phyloP scores from a whole-genome alignment of 495 filamentous ascomycete genomes.

The Penicillium coprophilum region DNA sequence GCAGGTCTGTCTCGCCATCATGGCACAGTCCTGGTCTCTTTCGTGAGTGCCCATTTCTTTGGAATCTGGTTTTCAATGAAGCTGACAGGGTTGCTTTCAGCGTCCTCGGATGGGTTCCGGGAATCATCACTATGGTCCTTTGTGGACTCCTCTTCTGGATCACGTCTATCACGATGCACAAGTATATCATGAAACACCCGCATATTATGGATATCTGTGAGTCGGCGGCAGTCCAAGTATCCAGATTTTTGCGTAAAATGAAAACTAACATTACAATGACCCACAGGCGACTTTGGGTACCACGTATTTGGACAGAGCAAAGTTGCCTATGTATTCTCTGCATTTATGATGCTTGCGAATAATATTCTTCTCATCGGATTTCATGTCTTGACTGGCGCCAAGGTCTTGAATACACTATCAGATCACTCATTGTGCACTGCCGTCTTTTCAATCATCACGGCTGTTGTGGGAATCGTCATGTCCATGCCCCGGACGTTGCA shows the following conservation, averaged over 20 bases:
- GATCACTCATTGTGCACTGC: conserved; percentile 40
- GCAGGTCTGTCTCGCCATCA: conserved; percentile 51
- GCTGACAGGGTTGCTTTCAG: conserved; percentile 15
- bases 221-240: conserved; percentile 1
- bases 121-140: conserved; percentile 43
- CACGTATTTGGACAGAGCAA: conserved; percentile 40
- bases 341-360: conserved; percentile 43
- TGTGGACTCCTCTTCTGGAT: conserved; percentile 41
- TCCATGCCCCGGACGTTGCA: conserved; percentile 42
- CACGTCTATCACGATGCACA: conserved; percentile 49
- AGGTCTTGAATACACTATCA: conserved; percentile 38
- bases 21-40: conserved; percentile 50
- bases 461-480: conserved; percentile 42
- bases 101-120: conserved; percentile 48
- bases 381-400: conserved; percentile 40
- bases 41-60: conserved; percentile 27
- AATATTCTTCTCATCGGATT: conserved; percentile 43
- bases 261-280: neutral
- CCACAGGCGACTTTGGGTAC: conserved; percentile 40
- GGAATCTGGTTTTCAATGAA: neutral
- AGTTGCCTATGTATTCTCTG: conserved; percentile 36
- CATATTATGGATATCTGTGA: conserved; percentile 49
- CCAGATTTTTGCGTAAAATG: neutral
- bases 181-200: conserved; percentile 49
- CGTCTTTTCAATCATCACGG: conserved; percentile 34